Percentiles rank a stretch among this genome's conserved stretches.
These are phyloP conservation scores for Berkeleyomyces rouxiae DNA, from an alignment of 2,329 filamentous ascomycete species.

Conservation along the genomic window DNA sequence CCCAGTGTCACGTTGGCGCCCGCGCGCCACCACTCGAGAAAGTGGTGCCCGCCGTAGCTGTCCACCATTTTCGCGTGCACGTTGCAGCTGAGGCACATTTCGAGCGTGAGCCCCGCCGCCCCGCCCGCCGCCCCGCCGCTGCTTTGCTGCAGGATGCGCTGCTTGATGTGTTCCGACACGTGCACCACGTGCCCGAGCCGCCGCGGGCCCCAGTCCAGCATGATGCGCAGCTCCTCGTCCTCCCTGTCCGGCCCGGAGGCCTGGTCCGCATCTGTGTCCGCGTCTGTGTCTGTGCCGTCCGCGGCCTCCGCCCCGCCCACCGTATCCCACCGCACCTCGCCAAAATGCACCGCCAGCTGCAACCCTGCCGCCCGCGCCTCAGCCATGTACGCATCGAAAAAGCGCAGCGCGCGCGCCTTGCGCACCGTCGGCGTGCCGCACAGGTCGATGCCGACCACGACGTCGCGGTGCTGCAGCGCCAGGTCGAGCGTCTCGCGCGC, in stretches of 20 bases:
- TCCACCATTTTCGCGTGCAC: constrained; percentile 57
- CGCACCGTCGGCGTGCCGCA: constrained; percentile 50
- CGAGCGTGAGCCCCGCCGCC: constrained; percentile 37
- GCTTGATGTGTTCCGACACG: constrained; percentile 43
- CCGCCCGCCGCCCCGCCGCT: background rate
- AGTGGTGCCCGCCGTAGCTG: constrained; percentile 56
- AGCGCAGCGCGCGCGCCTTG: constrained; percentile 38
- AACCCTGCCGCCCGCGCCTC: constrained; percentile 39
- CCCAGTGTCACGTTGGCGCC: constrained; percentile 47
- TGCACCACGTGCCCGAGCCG: constrained; percentile 68
- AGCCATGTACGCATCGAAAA: constrained; percentile 42
- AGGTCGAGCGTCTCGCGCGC: constrained; percentile 49
- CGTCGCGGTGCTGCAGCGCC: constrained; percentile 36
- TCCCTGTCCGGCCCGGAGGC: constrained; percentile 31
- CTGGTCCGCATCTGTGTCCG: background rate
- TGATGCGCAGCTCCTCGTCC: constrained; percentile 40
- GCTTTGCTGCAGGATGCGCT: constrained; percentile 32
- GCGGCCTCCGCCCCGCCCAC: background rate
- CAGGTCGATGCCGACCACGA: constrained; percentile 60
- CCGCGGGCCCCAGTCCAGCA: constrained; percentile 50
- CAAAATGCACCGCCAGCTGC: constrained; percentile 61
- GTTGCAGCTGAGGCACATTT: constrained; percentile 68
- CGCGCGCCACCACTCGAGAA: constrained; percentile 51
- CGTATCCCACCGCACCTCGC: constrained; percentile 35
- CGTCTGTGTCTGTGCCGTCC: background rate